Evolutionary conservation across 129 eudicot species (phyloP).

Genomic region (Solidago caesia): DNA sequence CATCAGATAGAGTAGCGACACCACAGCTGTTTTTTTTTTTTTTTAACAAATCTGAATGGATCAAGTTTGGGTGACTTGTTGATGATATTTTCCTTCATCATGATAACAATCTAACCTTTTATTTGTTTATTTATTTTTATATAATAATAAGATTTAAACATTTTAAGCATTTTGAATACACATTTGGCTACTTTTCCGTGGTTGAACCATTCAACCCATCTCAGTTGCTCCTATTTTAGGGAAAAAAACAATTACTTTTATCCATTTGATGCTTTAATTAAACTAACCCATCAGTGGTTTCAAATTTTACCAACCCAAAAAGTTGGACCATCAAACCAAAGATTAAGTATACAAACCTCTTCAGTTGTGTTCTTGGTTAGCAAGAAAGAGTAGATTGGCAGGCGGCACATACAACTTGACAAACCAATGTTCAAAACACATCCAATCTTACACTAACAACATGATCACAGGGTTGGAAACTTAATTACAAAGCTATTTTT

Average conservation of each 20-base stretch:
- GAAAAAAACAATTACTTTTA: background rate
- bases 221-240: background rate
- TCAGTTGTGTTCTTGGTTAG: conserved; percentile 73
- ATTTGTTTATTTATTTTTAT: background rate
- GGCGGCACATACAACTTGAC: too few species aligned
- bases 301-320: background rate
- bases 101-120: background rate
- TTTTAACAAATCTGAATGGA: too few species aligned
- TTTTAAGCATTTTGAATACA: background rate
- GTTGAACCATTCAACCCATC: background rate
- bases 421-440: too few species aligned
- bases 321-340: conserved; percentile 1
- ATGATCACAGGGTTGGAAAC: too few species aligned
- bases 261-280: background rate
- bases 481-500: too few species aligned
- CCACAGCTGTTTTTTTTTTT: conserved; percentile 25
- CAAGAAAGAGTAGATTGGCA: conserved; percentile 65
- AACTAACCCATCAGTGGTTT: background rate
- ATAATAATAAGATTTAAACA: background rate
- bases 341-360: conserved; percentile 55
- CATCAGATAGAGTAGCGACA: conserved; percentile 47
- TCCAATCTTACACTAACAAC: too few species aligned
- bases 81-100: background rate
- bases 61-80: background rate
- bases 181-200: background rate